Percentiles rank a stretch among this genome's conserved stretches.
phyloP scores from a whole-genome alignment of 495 filamentous ascomycete species.

The Penicillium alfredii region DNA sequence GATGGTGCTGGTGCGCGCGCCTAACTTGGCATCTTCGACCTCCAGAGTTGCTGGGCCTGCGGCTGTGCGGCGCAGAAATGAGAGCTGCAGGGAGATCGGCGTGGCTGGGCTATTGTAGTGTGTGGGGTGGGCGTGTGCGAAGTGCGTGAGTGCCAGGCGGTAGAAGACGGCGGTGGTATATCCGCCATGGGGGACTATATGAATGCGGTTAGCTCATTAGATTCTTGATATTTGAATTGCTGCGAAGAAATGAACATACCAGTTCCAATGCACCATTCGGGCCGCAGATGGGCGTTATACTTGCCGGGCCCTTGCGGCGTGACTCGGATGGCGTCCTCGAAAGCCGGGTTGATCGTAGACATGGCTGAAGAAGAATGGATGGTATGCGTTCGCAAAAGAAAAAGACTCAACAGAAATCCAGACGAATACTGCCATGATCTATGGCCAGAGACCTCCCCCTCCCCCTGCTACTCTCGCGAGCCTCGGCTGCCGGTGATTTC shows the following conservation, averaged over 20 bases:
- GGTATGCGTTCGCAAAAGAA: no score
- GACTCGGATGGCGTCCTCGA: conserved; percentile 54
- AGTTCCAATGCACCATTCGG: conserved; percentile 68
- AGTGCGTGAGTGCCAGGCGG: conserved; percentile 55
- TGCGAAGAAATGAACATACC: no score
- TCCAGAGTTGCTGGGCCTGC: conserved; percentile 56
- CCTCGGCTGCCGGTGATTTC: no score
- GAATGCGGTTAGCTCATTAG: neutral
- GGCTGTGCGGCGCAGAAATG: conserved; percentile 65
- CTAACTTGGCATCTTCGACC: conserved; percentile 68
- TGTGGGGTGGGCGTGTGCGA: conserved; percentile 53
- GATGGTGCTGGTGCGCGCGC: conserved; percentile 61
- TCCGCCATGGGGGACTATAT: conserved; percentile 77
- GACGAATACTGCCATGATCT: no score
- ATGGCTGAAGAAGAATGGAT: conserved; percentile 7
- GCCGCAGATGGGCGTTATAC: conserved; percentile 51
- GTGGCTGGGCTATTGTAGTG: conserved; percentile 57
- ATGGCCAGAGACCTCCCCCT: no score
- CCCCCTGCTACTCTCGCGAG: no score
- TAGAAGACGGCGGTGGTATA: conserved; percentile 65
- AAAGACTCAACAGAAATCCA: no score
- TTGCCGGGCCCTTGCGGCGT: conserved; percentile 51
- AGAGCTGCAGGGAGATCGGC: conserved; percentile 58
- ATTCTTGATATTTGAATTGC: no score
- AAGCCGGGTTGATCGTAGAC: conserved; percentile 30